A percentile compares a stretch with the other conserved stretches of the same genome.
These are phyloP conservation scores for Abelmoschus esculentus DNA, from an alignment of 345 rosid species.

Conservation along the genomic window DNA sequence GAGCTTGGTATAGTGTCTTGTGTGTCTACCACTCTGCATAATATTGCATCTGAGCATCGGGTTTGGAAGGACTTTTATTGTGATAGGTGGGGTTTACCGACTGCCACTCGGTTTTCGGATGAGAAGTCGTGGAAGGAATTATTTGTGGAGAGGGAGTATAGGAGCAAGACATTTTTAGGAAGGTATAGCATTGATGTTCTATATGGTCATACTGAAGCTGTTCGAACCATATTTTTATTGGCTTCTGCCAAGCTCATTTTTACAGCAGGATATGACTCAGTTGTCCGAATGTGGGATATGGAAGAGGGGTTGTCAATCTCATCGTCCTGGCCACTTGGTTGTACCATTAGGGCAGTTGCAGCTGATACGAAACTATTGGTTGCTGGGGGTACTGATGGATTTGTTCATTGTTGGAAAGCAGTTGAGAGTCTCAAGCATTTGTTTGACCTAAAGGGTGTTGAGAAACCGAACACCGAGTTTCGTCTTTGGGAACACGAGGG, in stretches of 20 bases:
- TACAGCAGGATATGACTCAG: conserved; percentile 75
- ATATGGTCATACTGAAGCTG: conserved; percentile 87
- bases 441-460: conserved; percentile 59
- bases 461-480: conserved; percentile 40
- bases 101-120: conserved; percentile 27
- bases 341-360: conserved; percentile 76
- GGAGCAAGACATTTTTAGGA: conserved; percentile 71
- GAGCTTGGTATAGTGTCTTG: conserved; percentile 86
- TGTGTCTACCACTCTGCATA: conserved; percentile 57
- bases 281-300: conserved; percentile 86
- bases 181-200: conserved; percentile 54
- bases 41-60: conserved; percentile 66
- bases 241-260: conserved; percentile 79
- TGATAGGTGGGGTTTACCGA: conserved; percentile 82
- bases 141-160: conserved; percentile 85
- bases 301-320: conserved; percentile 71
- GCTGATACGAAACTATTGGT: conserved; percentile 76
- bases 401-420: conserved; percentile 81
- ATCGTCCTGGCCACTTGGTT: conserved; percentile 66
- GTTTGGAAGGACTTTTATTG: conserved; percentile 85
- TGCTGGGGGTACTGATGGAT: conserved; percentile 89
- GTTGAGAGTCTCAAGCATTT: conserved; percentile 50
- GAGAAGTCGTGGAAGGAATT: conserved; percentile 78
- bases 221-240: conserved; percentile 57
- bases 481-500: conserved; percentile 88